These are phyloP conservation scores for Austroboletus novae-zelandiae DNA, from an alignment of 1,284 basidiomycete species.

Conservation along the genomic window DNA sequence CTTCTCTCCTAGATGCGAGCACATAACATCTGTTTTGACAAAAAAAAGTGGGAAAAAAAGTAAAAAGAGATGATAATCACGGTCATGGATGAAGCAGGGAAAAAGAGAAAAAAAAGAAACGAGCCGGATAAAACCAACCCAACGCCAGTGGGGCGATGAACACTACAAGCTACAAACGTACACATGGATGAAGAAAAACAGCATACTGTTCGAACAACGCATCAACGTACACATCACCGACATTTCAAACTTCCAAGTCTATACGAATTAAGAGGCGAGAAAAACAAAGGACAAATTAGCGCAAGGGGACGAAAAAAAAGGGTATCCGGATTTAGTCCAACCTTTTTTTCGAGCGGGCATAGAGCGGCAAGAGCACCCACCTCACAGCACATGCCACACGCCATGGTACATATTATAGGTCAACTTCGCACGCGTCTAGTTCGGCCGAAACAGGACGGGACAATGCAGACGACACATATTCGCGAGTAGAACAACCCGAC, in stretches of 20 bases:
- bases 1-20: not conserved
- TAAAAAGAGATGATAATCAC: not conserved
- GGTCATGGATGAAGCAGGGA: not conserved
- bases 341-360: conserved; percentile 11
- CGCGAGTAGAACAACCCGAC: conserved; percentile 12
- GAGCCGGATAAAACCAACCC: not conserved
- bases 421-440: too few species aligned
- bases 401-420: conserved; percentile 15
- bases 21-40: not conserved
- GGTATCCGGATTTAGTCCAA: conserved; percentile 19
- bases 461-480: conserved; percentile 30
- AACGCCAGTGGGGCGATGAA: not conserved
- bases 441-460: conserved; percentile 2
- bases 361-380: conserved; percentile 20
- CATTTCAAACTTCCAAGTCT: not conserved
- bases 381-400: conserved; percentile 23
- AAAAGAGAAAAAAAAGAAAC: not conserved
- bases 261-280: not conserved
- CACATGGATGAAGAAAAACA: not conserved
- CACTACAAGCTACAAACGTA: not conserved
- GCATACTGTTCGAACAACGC: not conserved
- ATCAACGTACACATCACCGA: not conserved
- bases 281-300: too few species aligned
- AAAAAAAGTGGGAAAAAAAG: not conserved
- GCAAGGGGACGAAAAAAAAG: not conserved